These are phyloP conservation scores for Terfezia boudieri DNA, from an alignment of 495 filamentous ascomycete species.

Conservation along the genomic window DNA sequence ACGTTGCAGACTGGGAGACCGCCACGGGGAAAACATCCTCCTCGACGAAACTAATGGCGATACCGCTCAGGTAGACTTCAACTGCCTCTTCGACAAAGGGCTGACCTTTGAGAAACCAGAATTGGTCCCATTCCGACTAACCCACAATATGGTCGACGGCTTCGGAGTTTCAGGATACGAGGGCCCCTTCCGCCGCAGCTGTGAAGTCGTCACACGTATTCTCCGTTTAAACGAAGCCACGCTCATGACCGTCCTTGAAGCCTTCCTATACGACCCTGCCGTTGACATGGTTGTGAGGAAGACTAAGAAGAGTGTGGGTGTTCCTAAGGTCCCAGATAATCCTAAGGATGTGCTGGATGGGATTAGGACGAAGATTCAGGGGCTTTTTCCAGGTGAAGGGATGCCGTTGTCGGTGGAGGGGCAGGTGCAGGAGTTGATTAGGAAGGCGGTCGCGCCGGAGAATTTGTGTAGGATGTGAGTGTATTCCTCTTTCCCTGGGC, in stretches of 20 bases:
- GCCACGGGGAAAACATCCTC: slow-evolving; percentile 95
- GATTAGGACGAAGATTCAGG: slow-evolving; percentile 67
- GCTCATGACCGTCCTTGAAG: slow-evolving; percentile 87
- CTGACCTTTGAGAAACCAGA: slow-evolving; percentile 90
- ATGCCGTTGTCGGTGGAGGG: slow-evolving; percentile 87
- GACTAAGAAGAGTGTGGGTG: slow-evolving; percentile 28
- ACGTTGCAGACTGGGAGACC: slow-evolving; percentile 49
- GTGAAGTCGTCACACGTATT: slow-evolving; percentile 67
- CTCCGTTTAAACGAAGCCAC: slow-evolving; percentile 83
- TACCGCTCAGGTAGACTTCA: slow-evolving; percentile 94
- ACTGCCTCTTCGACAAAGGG: slow-evolving; percentile 98
- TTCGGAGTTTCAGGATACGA: slow-evolving; percentile 88
- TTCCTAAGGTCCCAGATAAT: slow-evolving; percentile 48
- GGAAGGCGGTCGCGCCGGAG: slow-evolving; percentile 51
- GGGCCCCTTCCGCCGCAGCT: slow-evolving; percentile 72
- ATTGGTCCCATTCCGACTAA: slow-evolving; percentile 88
- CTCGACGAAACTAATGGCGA: slow-evolving; percentile 89
- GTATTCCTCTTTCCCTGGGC: background rate
- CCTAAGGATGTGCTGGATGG: slow-evolving; percentile 77
- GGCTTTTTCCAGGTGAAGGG: slow-evolving; percentile 59
- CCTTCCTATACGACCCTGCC: slow-evolving; percentile 90
- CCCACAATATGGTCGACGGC: slow-evolving; percentile 96
- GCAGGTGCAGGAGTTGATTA: slow-evolving; percentile 79
- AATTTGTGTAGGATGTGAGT: slow-evolving; percentile 63
- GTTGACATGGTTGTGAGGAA: slow-evolving; percentile 68